Evolutionary conservation across 2,329 filamentous ascomycete genomes (phyloP).

Genomic region (Berkeleyomyces basicola): DNA sequence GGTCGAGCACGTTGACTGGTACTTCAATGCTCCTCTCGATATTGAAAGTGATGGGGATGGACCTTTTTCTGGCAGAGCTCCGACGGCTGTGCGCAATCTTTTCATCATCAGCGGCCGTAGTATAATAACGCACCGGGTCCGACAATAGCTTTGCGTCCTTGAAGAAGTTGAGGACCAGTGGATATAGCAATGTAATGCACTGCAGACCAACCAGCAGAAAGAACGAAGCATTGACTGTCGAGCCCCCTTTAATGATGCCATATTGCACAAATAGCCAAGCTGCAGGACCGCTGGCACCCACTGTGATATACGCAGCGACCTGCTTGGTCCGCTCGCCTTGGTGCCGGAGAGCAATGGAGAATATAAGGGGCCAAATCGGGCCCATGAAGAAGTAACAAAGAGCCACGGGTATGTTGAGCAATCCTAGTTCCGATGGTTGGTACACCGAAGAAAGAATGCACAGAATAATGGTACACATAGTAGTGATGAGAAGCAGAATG

Average conservation of each 20-base stretch:
- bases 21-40: neutral
- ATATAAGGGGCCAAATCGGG: conserved; percentile 69
- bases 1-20: neutral
- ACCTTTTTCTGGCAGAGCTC: neutral
- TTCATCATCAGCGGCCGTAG: neutral
- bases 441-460: conserved; percentile 22
- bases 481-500: conserved; percentile 41
- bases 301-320: conserved; percentile 61
- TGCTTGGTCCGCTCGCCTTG: conserved; percentile 68
- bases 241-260: conserved; percentile 42
- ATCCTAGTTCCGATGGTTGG: conserved; percentile 31
- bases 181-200: conserved; percentile 30
- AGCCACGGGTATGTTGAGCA: conserved; percentile 43
- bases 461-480: conserved; percentile 42
- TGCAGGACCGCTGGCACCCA: conserved; percentile 55
- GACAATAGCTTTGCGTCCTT: conserved; percentile 31
- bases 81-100: neutral
- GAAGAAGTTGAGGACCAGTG: conserved; percentile 31
- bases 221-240: conserved; percentile 47
- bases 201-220: conserved; percentile 42
- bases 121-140: conserved; percentile 17
- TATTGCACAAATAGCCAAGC: conserved; percentile 62
- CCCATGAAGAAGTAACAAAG: conserved; percentile 69
- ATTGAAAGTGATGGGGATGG: neutral
- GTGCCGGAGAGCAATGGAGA: conserved; percentile 62